phyloP scores from a whole-genome alignment of 2,329 filamentous ascomycete genomes.

The Colletotrichum sp. region DNA sequence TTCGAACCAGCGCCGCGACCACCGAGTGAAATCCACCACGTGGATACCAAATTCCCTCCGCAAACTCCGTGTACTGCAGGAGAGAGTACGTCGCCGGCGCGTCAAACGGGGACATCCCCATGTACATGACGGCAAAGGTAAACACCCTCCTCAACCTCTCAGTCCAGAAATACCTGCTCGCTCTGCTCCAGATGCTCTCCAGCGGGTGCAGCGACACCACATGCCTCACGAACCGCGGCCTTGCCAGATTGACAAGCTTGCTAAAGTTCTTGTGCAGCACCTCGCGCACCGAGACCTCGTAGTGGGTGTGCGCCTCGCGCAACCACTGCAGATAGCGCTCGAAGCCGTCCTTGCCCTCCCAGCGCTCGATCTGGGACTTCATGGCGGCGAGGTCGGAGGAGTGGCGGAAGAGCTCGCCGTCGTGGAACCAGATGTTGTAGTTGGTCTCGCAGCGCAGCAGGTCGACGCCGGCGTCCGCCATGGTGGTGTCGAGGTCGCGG shows the following conservation, averaged over 20 bases:
- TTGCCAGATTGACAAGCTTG: slow-evolving; percentile 60
- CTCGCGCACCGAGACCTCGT: slow-evolving; percentile 69
- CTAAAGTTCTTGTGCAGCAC: slow-evolving; percentile 73
- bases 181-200: slow-evolving; percentile 71
- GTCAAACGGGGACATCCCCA: slow-evolving; percentile 81
- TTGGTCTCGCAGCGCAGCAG: slow-evolving; percentile 77
- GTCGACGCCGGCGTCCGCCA: slow-evolving; percentile 69
- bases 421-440: slow-evolving; percentile 76
- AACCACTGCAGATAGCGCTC: slow-evolving; percentile 72
- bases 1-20: slow-evolving; percentile 65
- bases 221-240: slow-evolving; percentile 62
- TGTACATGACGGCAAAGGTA: slow-evolving; percentile 83
- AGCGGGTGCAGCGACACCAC: slow-evolving; percentile 71
- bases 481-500: slow-evolving; percentile 68
- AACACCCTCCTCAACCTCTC: slow-evolving; percentile 74
- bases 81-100: slow-evolving; percentile 77
- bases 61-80: slow-evolving; percentile 77
- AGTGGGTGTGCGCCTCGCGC: slow-evolving; percentile 71
- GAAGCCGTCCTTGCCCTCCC: slow-evolving; percentile 75
- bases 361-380: slow-evolving; percentile 75
- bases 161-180: slow-evolving; percentile 71
- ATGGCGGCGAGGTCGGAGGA: slow-evolving; percentile 73
- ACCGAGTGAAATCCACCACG: slow-evolving; percentile 73
- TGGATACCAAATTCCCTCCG: slow-evolving; percentile 80
- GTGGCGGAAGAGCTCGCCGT: slow-evolving; percentile 67